Conservation (phyloP, 352 stramenopile species). For the Bremia lactucae region DNA sequence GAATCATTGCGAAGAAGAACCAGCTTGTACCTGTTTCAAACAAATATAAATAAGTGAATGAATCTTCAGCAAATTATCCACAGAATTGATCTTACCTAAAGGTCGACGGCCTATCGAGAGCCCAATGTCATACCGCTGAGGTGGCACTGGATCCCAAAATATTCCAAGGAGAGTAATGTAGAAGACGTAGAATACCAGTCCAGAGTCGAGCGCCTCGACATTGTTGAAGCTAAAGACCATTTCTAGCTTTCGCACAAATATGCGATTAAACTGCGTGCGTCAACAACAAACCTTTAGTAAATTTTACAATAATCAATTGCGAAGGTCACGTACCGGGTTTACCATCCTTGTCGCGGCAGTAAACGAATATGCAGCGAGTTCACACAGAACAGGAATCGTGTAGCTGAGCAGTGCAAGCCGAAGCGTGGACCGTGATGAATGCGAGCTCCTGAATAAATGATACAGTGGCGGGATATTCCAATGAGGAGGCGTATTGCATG, state of each 20-base stretch:
- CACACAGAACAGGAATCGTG: slow-evolving; percentile 69
- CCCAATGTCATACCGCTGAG: slow-evolving; percentile 67
- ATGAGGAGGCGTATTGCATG: slow-evolving; percentile 69
- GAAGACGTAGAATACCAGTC: slow-evolving; percentile 83
- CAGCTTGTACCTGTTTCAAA: slow-evolving; percentile 60
- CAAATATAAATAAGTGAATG: slow-evolving; percentile 5
- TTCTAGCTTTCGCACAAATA: slow-evolving; percentile 75
- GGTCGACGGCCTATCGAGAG: slow-evolving; percentile 54
- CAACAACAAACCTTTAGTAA: not conserved
- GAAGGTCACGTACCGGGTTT: slow-evolving; percentile 49
- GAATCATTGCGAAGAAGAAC: slow-evolving; percentile 69
- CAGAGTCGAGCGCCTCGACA: slow-evolving; percentile 74
- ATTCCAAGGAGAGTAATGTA: slow-evolving; percentile 75
- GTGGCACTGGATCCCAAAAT: slow-evolving; percentile 78
- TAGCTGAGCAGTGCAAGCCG: slow-evolving; percentile 73
- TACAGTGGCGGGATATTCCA: slow-evolving; percentile 78
- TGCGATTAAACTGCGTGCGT: slow-evolving; percentile 66
- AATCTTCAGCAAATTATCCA: slow-evolving; percentile 4
- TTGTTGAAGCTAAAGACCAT: slow-evolving; percentile 86
- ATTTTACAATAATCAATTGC: not conserved
- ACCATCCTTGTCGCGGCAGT: slow-evolving; percentile 80
- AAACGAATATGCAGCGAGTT: slow-evolving; percentile 78
- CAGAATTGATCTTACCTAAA: slow-evolving; percentile 28
- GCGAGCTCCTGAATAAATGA: slow-evolving; percentile 75
- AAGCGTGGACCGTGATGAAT: slow-evolving; percentile 61